These are phyloP conservation scores for Yarrowia bubula DNA, from an alignment of 805 yeast genomes.

Conservation along the genomic window DNA sequence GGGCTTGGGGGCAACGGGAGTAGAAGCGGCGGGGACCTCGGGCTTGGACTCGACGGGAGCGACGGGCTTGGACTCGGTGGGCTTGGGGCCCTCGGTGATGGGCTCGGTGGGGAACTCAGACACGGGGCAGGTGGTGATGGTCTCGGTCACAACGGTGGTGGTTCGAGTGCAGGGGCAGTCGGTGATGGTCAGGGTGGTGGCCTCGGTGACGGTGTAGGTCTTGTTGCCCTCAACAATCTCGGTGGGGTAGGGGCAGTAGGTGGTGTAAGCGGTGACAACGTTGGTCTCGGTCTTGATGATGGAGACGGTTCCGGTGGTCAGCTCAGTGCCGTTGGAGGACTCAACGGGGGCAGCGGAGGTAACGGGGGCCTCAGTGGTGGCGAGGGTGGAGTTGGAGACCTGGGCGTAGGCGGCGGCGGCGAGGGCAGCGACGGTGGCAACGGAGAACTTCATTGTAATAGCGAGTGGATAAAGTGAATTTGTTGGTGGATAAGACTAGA, in stretches of 20 bases:
- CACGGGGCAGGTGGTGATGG: constrained; percentile 38
- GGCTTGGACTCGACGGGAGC: constrained; percentile 30
- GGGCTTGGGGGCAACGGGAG: constrained; percentile 27
- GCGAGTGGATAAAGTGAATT: constrained; percentile 25
- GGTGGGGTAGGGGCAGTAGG: constrained; percentile 82
- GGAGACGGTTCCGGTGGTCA: constrained; percentile 44
- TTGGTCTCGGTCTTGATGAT: constrained; percentile 37
- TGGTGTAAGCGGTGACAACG: constrained; percentile 69
- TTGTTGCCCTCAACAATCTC: constrained; percentile 59
- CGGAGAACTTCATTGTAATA: constrained; percentile 32
- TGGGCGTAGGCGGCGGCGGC: constrained; percentile 32
- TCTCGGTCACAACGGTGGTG: constrained; percentile 35
- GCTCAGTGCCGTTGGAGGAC: constrained; percentile 44
- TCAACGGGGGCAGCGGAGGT: constrained; percentile 40
- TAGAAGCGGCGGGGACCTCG: not conserved
- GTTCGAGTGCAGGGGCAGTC: constrained; percentile 81
- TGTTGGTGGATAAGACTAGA: not conserved
- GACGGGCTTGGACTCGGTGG: constrained; percentile 31
- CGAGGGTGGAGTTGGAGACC: constrained; percentile 23
- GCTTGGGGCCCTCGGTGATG: constrained; percentile 27
- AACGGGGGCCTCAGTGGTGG: constrained; percentile 27
- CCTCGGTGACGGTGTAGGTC: constrained; percentile 72
- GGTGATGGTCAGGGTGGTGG: constrained; percentile 82
- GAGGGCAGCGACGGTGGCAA: constrained; percentile 30
- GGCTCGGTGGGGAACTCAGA: constrained; percentile 29